Evolutionary conservation across 1,139 yeast species (phyloP), one percentile per base, ranked within the genome.

Genomic region (Pichia sp.): DNA sequence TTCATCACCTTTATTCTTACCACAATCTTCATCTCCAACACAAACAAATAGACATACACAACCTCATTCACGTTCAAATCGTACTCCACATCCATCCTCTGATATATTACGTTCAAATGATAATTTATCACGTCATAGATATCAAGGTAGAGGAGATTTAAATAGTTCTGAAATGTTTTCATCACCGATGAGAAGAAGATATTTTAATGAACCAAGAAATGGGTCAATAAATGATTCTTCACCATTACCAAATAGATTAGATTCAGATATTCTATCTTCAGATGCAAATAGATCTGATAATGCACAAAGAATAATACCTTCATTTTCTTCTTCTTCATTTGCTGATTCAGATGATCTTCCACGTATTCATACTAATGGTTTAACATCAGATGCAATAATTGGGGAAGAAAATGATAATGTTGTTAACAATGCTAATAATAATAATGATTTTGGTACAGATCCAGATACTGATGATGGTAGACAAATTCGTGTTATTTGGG

Each of bases 401-500:
- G 16, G 11, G 2, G 20, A 16, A 10, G 9, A 6, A 11, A 30
- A 23, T 19, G n/a, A 14, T 23, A 24, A 36, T 14, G 14, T 15
- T 5, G 20, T 20, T 6, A 13, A 24, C 8, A 15, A 19, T 7
- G 21, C 11, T 24, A 5, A 9, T 14, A 5, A 6, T 5, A 42
- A 42, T 2, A 28, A 30, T 7, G 44, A 32, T 14, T 43, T 37
- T 4, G 33, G 29, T 46, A 93, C n/a, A n/a, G 5, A 9, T 14
- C 11, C 14, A 8, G 43, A 42, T 2, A 28, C 27, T 7, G 44
- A 32, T 14, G 45, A 40, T 4, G 33, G 29, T 46, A 93, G 81
- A 50, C 93, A 95, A 1, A 77, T 80, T 26, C 76, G 95, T 57
- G 95, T 91, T 43, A 89, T 91, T 56, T 91, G 99, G 99, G 99